Evolutionary conservation across 1,139 yeast genomes (phyloP).

Genomic region (Taiozyma sp.): DNA sequence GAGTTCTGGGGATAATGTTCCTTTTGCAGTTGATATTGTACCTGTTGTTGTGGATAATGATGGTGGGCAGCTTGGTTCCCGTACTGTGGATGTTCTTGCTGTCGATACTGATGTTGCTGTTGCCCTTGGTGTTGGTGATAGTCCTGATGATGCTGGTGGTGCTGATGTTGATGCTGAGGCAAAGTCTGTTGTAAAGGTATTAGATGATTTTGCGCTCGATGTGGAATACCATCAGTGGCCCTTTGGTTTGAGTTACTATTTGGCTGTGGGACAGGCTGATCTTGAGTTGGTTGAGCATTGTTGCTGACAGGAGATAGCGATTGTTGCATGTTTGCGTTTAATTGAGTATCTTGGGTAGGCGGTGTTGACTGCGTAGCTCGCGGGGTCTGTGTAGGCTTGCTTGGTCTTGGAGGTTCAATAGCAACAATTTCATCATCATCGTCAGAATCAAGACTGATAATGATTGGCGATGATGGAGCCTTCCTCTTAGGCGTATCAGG

Average conservation of each 20-base stretch:
- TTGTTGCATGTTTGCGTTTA: background rate
- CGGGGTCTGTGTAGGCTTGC: background rate
- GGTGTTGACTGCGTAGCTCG: background rate
- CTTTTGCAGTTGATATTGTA: background rate
- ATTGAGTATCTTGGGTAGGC: background rate
- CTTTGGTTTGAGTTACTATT: background rate
- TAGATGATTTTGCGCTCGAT: background rate
- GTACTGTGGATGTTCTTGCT: background rate
- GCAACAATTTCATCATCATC: slow-evolving; percentile 23
- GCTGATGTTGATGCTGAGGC: slow-evolving; percentile 1
- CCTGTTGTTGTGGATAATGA: background rate
- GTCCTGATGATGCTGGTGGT: background rate
- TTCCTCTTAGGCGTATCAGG: background rate
- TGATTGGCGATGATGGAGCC: slow-evolving; percentile 17
- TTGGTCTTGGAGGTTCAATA: background rate
- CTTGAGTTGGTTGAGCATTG: background rate
- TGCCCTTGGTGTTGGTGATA: background rate
- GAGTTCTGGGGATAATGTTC: background rate
- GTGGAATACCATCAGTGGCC: background rate
- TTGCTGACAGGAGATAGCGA: background rate
- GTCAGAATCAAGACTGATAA: slow-evolving; percentile 30
- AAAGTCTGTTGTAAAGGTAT: background rate
- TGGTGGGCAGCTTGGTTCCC: background rate
- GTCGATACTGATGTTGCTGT: background rate
- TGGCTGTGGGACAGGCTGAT: background rate